phyloP scores from a whole-genome alignment of 169 alveolate species.

The Eimeria acervulina region DNA sequence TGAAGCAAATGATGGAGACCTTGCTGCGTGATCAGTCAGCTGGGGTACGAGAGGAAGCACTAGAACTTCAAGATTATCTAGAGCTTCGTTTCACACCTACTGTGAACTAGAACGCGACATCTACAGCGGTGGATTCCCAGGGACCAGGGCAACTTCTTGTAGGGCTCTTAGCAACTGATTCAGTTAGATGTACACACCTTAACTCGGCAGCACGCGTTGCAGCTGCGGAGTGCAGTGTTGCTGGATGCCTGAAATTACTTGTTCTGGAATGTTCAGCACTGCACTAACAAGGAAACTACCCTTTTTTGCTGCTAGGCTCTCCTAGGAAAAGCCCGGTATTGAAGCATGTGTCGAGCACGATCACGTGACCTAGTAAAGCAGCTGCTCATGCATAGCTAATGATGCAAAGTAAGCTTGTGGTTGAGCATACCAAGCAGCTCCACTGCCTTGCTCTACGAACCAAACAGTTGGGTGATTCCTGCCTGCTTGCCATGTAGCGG shows the following conservation, averaged over 20 bases:
- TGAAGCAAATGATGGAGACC: conserved; percentile 58
- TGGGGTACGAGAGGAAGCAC: conserved; percentile 65
- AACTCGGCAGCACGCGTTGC: background rate
- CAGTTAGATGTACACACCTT: background rate
- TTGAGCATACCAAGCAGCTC: background rate
- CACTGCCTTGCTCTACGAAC: background rate
- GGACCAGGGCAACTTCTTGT: background rate
- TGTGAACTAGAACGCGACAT: background rate
- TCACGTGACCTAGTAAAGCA: background rate
- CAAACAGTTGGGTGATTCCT: too few species aligned
- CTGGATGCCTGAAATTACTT: background rate
- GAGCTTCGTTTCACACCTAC: background rate
- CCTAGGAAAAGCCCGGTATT: too few species aligned
- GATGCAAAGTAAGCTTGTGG: background rate
- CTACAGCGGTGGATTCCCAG: background rate
- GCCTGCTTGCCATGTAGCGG: too few species aligned
- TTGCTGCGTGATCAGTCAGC: conserved; percentile 3
- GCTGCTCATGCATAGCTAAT: background rate
- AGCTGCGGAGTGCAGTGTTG: background rate
- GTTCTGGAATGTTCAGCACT: background rate
- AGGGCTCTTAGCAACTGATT: too few species aligned
- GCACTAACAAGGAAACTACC: background rate
- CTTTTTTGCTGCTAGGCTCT: background rate
- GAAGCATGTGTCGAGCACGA: too few species aligned
- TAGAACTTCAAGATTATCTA: background rate